Evolutionary conservation across 1,284 basidiomycete genomes (phyloP), one percentile per base, ranked within the genome.

Genomic region (Leccinum pallidistipes): DNA sequence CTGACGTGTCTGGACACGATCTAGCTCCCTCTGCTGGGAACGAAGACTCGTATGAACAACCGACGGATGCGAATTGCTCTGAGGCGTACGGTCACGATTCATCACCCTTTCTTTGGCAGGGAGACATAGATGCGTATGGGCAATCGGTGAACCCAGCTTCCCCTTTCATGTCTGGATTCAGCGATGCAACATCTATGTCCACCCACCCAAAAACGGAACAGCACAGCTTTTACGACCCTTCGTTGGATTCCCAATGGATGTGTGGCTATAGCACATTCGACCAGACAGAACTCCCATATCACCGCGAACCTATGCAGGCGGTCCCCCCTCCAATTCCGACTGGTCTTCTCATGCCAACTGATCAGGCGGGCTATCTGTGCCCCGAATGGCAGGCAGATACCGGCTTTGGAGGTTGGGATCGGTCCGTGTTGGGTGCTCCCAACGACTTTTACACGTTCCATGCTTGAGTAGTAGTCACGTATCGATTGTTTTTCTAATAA

Each of bases 361-460:
- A 34, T 16, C 62, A 54, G 3, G 62, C 57, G 5, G 66, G 55
- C 14, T 69, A 65, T 50, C 58, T 74, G 10, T 71, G 70, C 24
- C 65, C 69, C 5, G 67, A 71, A n/a, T 72, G 43, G 43, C 69
- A 71, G 70, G 52, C 59, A 38, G 67, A 73, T n/a, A 38, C 54
- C 5, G 58, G 67, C 4, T 16, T 62, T 34, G 69, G 70, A 7
- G 68, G 64, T 1, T 71, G 69, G 69, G 45, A 63, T 3, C 3
- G 50, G 11, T 61, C 66, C 10, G 7, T 52, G 32, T 18, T 61
- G 45, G 55, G 47, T 6, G 10, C 47, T 1, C 36, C 34, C 57
- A 45, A 18, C 27, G 49, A 52, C 0, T 51, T 50, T 16, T 16
- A 16, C 14, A 16, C 21, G 14, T 50, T 27, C 9, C 7, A 50